Evolutionary conservation across 768 basidiomycete species (phyloP), one percentile per base, ranked within the genome.

Genomic region (Hebeloma cylindrosporum): DNA sequence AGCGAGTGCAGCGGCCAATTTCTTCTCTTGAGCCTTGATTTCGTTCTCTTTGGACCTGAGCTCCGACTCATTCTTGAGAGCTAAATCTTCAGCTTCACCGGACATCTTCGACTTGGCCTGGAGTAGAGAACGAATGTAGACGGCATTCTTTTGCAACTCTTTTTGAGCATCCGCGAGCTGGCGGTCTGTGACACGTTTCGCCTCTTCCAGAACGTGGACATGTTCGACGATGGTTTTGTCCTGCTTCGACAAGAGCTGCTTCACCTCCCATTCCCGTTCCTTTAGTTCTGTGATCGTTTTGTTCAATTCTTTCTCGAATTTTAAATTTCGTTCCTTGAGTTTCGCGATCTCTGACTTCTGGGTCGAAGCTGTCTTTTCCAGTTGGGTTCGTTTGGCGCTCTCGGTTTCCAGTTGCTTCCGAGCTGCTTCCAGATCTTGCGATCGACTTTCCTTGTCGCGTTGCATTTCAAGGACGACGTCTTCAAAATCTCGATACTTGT

Each of bases 211-310:
- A 21, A 97, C 95, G 61, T 98, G 85, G 18, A 96, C 91, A 59
- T 98, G 95, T 64, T 98, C 94, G 32, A 98, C 93, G 47, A 96
- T 94, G n/a, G 90, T 96, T 71, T 94, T 97, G 71, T 97, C 92
- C 60, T 96, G 88, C 60, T 78, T 82, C 2, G 88, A 85, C 40
- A 88, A 83, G 7, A 97, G 68, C 52, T 94, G 87, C 52, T 83
- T 88, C 51, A 91, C 78, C 45, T 94, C 89, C 79, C 84, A 86
- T 55, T 96, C 90, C 36, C 85, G 81, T 31, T 73, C 75, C 60
- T 89, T 85, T 36, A 95, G 70, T 47, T 94, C 90, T 6, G 77
- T 75, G n/a, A 88, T 71, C 7, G 84, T 80, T 58, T 90, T 87
- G 58, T 86, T 85, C 27, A 94, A 72, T 11, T 92, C 92, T 8